Base-by-base conservation (phyloP, 106 monocot genomes). In the Posidonia australis region DNA sequence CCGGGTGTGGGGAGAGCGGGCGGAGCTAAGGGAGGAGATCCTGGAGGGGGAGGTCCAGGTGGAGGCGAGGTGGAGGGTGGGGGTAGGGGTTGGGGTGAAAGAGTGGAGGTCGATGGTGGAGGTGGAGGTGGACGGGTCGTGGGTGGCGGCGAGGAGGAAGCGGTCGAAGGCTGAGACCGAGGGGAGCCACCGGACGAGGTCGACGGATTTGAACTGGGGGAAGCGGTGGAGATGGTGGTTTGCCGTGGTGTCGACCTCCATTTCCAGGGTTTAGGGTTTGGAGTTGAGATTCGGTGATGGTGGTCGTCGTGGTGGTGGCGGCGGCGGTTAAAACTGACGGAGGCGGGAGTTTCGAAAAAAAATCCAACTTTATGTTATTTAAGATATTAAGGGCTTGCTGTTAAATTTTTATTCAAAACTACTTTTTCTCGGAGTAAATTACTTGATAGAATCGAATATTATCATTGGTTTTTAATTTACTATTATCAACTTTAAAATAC, bases 121-220 rank as follows among this genome's bases (percentile, higher is more conserved):
- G 62, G 78, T 27, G 32, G 27, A 46, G 28, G 75, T 21, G 42
- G 74, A 66, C 20, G 77, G 47, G 54, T 74, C 70, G 63, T 81
- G 48, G 62, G 75, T 71, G 65, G 86, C 83, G 65, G 72, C 63
- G 72, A 71, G 68, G 67, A 77, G 28, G 78, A 79, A 51, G 70
- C 89, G 85, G 65, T 74, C 66, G 74, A 79, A 86, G 73, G 86
- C 68, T 46, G 83, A 89, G 70, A 72, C 10, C 10, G 83, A 44
- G 13, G 83, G 72, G 32, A 89, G 76, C 83, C 83, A 92, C 44
- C 92, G 84, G 67, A 92, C 72, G 64, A 73, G 57, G 58, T 79
- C 79, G 74, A 86, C 46, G 31, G 79, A 66, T 41, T 78, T 83
- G 27, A 75, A 70, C 19, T 79, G 79, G 1, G 83, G 81, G 72